Conservation (phyloP, 2,329 filamentous ascomycete species). For the Salinomyces thailandicus region DNA sequence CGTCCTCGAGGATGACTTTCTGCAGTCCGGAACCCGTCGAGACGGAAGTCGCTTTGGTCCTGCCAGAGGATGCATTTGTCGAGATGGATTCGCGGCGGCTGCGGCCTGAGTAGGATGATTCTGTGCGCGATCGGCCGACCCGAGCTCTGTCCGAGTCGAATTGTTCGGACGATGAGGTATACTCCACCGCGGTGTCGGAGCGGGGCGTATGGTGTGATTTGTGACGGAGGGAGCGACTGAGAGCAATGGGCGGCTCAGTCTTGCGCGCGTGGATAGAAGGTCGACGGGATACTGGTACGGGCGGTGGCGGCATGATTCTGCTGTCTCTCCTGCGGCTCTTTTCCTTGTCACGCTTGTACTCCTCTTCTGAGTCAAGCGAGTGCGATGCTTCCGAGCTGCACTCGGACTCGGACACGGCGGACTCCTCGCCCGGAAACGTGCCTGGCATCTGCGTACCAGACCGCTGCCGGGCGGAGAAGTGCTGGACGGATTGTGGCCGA, state of each 20-base stretch:
- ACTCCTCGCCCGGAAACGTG: conserved; percentile 4
- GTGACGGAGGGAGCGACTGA: conserved; percentile 4
- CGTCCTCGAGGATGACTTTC: conserved; percentile 19
- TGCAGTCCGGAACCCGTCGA: conserved; percentile 12
- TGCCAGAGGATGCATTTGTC: conserved; percentile 18
- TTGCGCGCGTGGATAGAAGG: conserved; percentile 8
- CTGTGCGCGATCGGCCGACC: conserved; percentile 10
- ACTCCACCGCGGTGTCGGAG: conserved; percentile 13
- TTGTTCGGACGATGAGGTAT: conserved; percentile 15
- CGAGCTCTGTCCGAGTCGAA: conserved; percentile 17
- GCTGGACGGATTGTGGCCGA: background rate
- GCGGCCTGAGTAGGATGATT: conserved; percentile 14
- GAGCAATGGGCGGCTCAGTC: conserved; percentile 4
- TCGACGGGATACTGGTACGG: conserved; percentile 3
- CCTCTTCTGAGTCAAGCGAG: conserved; percentile 5
- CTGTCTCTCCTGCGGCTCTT: conserved; percentile 6
- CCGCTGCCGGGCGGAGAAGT: conserved; percentile 4
- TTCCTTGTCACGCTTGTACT: conserved; percentile 5
- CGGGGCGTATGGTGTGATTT: conserved; percentile 7
- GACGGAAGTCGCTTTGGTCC: conserved; percentile 22
- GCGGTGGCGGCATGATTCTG: conserved; percentile 11
- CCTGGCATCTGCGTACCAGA: conserved; percentile 1
- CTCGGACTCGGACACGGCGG: conserved; percentile 5
- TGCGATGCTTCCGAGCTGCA: conserved; percentile 1
- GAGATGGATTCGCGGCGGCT: conserved; percentile 26